Percentiles rank a stretch among this genome's conserved stretches.
These are phyloP conservation scores for Agarophyton chilense DNA, from an alignment of 23 red algal species.

Conservation along the genomic window DNA sequence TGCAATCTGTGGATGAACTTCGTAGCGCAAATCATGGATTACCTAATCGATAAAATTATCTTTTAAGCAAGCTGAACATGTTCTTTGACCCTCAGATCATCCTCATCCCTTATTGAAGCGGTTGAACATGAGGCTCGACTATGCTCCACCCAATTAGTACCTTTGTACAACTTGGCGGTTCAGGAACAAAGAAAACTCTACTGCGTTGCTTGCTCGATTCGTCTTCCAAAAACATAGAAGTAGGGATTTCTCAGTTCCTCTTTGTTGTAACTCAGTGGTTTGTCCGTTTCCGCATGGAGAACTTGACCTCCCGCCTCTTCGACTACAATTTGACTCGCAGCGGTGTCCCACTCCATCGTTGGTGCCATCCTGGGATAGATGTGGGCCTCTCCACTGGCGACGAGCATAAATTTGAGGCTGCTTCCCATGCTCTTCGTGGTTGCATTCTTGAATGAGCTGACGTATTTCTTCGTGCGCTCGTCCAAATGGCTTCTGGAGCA, in stretches of 20 bases:
- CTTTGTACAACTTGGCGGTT: too few relatives aligned
- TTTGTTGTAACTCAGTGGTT: constrained; percentile 84
- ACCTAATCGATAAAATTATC: constrained; percentile 31
- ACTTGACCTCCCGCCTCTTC: constrained; percentile 80
- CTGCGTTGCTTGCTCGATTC: background rate
- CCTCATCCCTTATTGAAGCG: background rate
- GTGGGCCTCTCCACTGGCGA: constrained; percentile 74
- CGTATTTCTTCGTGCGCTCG: constrained; percentile 60
- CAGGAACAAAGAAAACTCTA: too few relatives aligned
- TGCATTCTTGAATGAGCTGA: constrained; percentile 51
- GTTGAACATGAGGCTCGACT: background rate
- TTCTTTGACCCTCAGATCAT: background rate
- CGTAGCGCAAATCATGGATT: constrained; percentile 23
- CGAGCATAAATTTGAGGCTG: constrained; percentile 82
- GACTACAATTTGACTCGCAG: constrained; percentile 80
- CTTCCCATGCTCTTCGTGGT: constrained; percentile 80
- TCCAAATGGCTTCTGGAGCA: constrained; percentile 72
- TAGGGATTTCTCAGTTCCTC: constrained; percentile 76
- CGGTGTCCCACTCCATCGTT: constrained; percentile 94
- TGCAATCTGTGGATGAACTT: constrained; percentile 65
- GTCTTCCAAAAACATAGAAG: constrained; percentile 67
- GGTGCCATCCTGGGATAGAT: constrained; percentile 86
- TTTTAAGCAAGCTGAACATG: background rate
- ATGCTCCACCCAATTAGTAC: background rate
- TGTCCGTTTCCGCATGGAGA: constrained; percentile 55